A percentile compares a stretch with the other conserved stretches of the same genome.
Conservation (phyloP, 2,329 filamentous ascomycete genomes). For the Lecanosticta acicola region DNA sequence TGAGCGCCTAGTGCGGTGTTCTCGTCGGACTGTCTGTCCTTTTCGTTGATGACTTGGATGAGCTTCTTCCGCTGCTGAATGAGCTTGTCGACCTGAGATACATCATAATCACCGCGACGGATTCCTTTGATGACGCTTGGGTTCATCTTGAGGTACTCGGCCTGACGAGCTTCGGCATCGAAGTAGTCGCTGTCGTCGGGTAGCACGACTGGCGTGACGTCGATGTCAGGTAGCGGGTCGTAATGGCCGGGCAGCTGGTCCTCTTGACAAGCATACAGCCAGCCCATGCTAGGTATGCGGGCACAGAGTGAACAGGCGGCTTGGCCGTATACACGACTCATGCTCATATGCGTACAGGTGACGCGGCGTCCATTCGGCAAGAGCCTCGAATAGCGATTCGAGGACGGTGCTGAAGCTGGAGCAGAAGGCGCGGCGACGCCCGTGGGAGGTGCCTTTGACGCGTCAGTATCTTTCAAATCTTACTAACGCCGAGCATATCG, state of each 20-base stretch:
- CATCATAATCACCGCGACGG: conserved; percentile 38
- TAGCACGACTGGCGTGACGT: conserved; percentile 8
- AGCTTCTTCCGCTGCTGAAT: conserved; percentile 39
- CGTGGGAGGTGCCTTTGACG: neutral
- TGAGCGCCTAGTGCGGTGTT: neutral
- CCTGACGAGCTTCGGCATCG: conserved; percentile 21
- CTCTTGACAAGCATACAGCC: conserved; percentile 68
- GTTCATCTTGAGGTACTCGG: conserved; percentile 33
- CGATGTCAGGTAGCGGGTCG: conserved; percentile 10
- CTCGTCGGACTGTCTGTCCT: conserved; percentile 9
- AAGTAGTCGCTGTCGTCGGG: conserved; percentile 18
- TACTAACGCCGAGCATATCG: neutral
- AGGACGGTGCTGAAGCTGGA: neutral
- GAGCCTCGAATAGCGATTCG: neutral
- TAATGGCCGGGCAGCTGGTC: conserved; percentile 39
- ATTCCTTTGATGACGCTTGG: conserved; percentile 40
- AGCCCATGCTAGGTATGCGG: conserved; percentile 55
- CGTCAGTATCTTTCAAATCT: neutral
- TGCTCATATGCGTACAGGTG: conserved; percentile 61
- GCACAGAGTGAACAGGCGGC: conserved; percentile 56
- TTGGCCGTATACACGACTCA: conserved; percentile 59
- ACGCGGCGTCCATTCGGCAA: conserved; percentile 11
- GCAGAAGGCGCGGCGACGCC: conserved; percentile 1
- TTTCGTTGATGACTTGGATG: conserved; percentile 21
- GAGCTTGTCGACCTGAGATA: conserved; percentile 38